These are phyloP conservation scores for Solanum ossicruentum DNA, from an alignment of 257 asterid genomes.

Conservation along the genomic window DNA sequence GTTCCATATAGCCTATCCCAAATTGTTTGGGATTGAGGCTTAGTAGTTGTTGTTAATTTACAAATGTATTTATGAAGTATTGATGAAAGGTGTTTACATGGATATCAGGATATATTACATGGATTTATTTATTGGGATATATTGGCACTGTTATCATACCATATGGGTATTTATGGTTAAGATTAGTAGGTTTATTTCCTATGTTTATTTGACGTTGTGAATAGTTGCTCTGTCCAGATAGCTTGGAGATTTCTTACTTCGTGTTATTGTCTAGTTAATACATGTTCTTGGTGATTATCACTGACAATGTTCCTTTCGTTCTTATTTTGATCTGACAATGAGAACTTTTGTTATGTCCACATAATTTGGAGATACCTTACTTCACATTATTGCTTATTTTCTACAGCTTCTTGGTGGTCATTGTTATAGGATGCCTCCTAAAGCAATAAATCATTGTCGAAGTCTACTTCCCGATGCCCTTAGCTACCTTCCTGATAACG, in stretches of 20 bases:
- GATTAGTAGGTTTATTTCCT: neutral
- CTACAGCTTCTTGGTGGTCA: neutral
- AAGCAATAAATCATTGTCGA: neutral
- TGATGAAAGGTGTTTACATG: neutral
- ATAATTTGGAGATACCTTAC: neutral
- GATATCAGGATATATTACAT: neutral
- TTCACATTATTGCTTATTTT: neutral
- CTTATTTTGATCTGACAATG: neutral
- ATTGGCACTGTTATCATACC: neutral
- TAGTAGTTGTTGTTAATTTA: neutral
- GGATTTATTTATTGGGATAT: neutral
- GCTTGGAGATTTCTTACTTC: neutral
- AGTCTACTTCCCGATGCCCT: neutral
- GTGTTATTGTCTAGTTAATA: neutral
- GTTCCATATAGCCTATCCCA: neutral
- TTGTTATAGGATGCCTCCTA: neutral
- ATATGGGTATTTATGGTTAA: neutral
- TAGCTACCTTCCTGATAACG: neutral
- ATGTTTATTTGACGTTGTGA: neutral
- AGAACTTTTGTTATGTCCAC: neutral
- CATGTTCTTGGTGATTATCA: neutral
- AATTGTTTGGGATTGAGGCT: neutral
- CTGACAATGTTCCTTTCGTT: neutral
- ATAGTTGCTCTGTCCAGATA: neutral
- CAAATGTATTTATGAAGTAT: neutral